Evolutionary conservation across 1,139 yeast genomes (phyloP), one percentile per base, ranked within the genome.

Genomic region (Scheffersomyces titani): DNA sequence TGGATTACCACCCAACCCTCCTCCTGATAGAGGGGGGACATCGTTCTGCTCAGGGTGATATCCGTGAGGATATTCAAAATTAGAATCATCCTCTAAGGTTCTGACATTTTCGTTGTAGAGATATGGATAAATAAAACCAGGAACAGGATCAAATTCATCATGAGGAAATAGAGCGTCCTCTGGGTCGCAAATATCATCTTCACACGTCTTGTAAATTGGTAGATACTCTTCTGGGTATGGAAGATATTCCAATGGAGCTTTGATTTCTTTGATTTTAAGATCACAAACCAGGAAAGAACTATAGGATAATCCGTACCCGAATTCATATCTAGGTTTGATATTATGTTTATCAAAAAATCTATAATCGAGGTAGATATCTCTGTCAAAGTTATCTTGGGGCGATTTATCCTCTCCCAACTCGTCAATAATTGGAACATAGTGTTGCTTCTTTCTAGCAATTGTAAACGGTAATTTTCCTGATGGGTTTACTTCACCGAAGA

Each of bases 391-490:
- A 70, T 85, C 88, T 59, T 77, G 82, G 0, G 85, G 85, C 51
- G 73, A 71, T 2, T 66, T 71, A 13, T 70, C 70, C 1, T 73
- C 75, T 11, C 78, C 80, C 30, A 80, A 67, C 36, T 73, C 73
- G 54, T 75, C 80, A 57, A 82, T 64, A 13, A 85, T 71, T 21
- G 84, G 82, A 30, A 82, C 84, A 62, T 85, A 85, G 59, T 85
- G 88, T 62, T 74, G 81, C 51, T 73, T 75, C 61, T 83, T 81
- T 65, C 77, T 80, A 13, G 90, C 89, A 63, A 86, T 79, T 1
- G 90, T 85, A 63, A 85, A 86, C 0, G 90, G 89, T 51, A 86
- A 73, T 61, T 82, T 80, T 2, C 90, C 90, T 20, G 87, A 82
- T 6, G 90, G 90, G 61, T 83, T 83, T 21, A 73, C 75, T 49